Evolutionary conservation across 352 stramenopile species (phyloP).

Genomic region (Thalassiosira oceanica): DNA sequence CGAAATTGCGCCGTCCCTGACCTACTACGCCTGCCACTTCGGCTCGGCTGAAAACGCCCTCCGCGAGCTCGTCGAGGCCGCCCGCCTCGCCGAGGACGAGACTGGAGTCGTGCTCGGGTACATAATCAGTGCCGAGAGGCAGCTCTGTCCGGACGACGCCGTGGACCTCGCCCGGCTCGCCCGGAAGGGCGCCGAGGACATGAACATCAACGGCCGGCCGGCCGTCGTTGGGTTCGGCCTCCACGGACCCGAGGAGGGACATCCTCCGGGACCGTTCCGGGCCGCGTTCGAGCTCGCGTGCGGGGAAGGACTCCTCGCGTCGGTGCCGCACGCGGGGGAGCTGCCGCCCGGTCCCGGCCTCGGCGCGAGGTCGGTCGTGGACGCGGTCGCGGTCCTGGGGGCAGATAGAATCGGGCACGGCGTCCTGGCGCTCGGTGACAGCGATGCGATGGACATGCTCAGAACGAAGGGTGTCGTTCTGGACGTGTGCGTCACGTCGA

Average conservation of each 20-base stretch:
- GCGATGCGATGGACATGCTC: not conserved
- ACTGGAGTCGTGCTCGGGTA: not conserved
- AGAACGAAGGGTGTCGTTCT: not conserved
- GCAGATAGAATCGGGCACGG: constrained; percentile 2
- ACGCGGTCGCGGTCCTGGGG: not conserved
- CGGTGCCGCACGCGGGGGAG: constrained; percentile 9
- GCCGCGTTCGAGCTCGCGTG: constrained; percentile 7
- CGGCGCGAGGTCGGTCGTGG: not conserved
- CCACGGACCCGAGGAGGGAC: constrained; percentile 4
- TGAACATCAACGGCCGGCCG: not conserved
- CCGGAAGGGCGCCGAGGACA: not conserved
- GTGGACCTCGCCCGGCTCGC: not conserved
- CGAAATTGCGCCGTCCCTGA: not conserved
- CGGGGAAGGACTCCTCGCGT: not conserved
- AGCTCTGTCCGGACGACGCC: not conserved
- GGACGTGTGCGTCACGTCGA: constrained; percentile 9
- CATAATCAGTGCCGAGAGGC: not conserved
- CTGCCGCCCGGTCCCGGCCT: constrained; percentile 1
- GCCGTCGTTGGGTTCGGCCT: constrained; percentile 4
- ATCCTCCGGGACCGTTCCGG: constrained; percentile 5
- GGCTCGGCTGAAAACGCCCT: not conserved
- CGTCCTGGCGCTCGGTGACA: not conserved
- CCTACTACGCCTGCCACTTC: constrained; percentile 1
- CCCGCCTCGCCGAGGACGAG: not conserved
- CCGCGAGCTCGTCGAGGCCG: not conserved